Percentiles rank a stretch among this genome's conserved stretches.
phyloP scores from a whole-genome alignment of 305 asterid species.

The Euphrasia arctica region DNA sequence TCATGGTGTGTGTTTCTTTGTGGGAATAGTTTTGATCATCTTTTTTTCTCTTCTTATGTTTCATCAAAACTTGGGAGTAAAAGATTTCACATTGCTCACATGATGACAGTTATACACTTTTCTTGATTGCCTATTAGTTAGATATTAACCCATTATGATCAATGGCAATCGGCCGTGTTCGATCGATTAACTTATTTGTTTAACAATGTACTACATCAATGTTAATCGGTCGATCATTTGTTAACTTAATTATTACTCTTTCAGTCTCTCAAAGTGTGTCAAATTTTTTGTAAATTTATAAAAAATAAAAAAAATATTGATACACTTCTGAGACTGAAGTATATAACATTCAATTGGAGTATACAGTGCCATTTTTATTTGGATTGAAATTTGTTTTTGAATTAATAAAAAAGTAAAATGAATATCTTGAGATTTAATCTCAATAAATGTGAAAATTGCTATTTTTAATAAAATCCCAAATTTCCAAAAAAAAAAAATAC shows the following conservation, averaged over 20 bases:
- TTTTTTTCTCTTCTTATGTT: not conserved
- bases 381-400: conserved; percentile 10
- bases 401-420: too few species aligned
- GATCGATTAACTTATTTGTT: too few species aligned
- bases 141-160: not conserved
- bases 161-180: conserved; percentile 4
- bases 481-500: too few species aligned
- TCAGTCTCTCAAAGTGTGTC: too few species aligned
- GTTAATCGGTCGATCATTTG: too few species aligned
- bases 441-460: not conserved
- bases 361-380: not conserved
- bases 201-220: too few species aligned
- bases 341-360: not conserved
- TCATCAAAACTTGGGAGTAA: not conserved
- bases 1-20: conserved; percentile 8
- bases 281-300: too few species aligned
- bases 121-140: not conserved
- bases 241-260: too few species aligned
- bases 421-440: not conserved
- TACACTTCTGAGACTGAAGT: too few species aligned
- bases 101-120: not conserved
- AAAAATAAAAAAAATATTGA: too few species aligned
- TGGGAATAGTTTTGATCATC: not conserved
- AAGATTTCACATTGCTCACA: conserved; percentile 22
- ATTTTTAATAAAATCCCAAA: not conserved